These are phyloP conservation scores for Pleurotus ostreatus DNA, from an alignment of 768 basidiomycete genomes.

Conservation along the genomic window DNA sequence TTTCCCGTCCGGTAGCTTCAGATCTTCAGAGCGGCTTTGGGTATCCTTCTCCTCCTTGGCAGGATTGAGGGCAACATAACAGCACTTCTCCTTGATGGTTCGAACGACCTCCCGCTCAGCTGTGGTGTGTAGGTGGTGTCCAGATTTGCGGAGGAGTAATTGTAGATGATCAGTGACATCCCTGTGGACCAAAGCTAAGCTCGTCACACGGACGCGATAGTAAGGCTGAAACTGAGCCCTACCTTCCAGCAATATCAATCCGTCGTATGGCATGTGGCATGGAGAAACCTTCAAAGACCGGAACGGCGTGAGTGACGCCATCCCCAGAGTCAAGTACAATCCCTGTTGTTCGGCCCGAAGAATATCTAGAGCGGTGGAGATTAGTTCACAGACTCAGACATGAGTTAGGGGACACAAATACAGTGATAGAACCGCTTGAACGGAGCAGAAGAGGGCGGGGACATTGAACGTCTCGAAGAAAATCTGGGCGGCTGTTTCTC, in stretches of 20 bases:
- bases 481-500: constrained; percentile 96
- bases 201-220: background rate
- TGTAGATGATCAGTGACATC: constrained; percentile 98
- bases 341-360: constrained; percentile 97
- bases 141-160: constrained; percentile 87
- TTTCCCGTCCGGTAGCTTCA: constrained; percentile 93
- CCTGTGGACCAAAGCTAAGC: constrained; percentile 34
- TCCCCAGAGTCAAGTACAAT: constrained; percentile 99
- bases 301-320: constrained; percentile 97
- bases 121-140: constrained; percentile 93
- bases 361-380: constrained; percentile 61
- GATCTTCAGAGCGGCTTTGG: constrained; percentile 75
- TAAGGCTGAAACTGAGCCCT: constrained; percentile 15
- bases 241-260: constrained; percentile 96
- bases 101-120: constrained; percentile 96
- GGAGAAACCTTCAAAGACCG: constrained; percentile 98
- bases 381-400: background rate
- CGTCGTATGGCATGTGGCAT: constrained; percentile 98
- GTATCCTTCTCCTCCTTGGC: constrained; percentile 94
- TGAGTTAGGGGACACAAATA: constrained; percentile 26
- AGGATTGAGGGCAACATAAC: constrained; percentile 91
- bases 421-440: constrained; percentile 96
- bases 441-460: constrained; percentile 92
- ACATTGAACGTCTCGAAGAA: constrained; percentile 99
- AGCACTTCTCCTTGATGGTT: constrained; percentile 97